Evolutionary conservation across 768 basidiomycete genomes (phyloP).

Genomic region (Lactifluus echinatus): DNA sequence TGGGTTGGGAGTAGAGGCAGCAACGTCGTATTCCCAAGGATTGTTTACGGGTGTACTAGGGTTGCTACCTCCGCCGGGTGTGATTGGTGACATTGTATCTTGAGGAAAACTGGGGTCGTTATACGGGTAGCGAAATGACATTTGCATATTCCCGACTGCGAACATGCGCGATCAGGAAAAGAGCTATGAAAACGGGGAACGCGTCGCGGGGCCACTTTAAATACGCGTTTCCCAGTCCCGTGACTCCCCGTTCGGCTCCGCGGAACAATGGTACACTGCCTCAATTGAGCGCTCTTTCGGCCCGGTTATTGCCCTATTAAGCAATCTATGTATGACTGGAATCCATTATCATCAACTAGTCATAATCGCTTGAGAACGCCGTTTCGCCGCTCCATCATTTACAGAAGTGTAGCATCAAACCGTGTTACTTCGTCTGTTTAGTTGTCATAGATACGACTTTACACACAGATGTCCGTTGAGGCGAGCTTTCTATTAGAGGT

Average conservation of each 20-base stretch:
- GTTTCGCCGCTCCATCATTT: not conserved
- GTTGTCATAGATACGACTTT: too few relatives aligned
- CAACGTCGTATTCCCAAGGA: constrained; percentile 18
- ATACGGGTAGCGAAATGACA: constrained; percentile 19
- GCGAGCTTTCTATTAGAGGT: too few relatives aligned
- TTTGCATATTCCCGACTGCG: constrained; percentile 13
- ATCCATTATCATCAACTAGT: not conserved
- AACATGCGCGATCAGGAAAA: constrained; percentile 17
- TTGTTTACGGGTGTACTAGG: constrained; percentile 18
- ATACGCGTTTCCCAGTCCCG: constrained; percentile 8
- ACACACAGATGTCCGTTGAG: too few relatives aligned
- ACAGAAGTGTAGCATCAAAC: too few relatives aligned
- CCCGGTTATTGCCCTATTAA: constrained; percentile 3
- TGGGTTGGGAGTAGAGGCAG: constrained; percentile 5
- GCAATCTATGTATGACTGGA: not conserved
- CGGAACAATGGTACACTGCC: constrained; percentile 16
- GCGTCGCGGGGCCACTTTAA: constrained; percentile 4
- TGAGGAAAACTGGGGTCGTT: constrained; percentile 10
- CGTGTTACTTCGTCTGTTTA: not conserved
- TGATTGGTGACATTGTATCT: constrained; percentile 16
- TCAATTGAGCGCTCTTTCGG: not conserved
- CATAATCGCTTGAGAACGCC: not conserved
- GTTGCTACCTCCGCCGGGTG: constrained; percentile 18
- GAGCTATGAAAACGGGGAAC: not conserved
- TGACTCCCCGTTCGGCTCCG: constrained; percentile 15